A percentile compares a stretch with the other conserved stretches of the same genome.
phyloP scores from a whole-genome alignment of 306 rosid genomes.

The Quercus robur region DNA sequence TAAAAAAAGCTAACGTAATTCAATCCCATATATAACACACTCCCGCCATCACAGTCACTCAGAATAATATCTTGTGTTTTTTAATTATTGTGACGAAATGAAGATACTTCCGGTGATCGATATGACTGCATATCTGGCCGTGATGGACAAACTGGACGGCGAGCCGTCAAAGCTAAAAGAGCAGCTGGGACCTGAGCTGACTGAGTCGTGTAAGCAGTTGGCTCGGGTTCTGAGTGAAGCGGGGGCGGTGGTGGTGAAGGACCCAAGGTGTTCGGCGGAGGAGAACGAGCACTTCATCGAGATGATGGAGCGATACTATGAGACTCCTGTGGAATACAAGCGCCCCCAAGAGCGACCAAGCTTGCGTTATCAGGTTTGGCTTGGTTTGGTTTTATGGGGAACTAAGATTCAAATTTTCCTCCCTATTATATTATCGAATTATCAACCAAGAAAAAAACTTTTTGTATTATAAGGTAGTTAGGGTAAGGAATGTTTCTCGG shows the following conservation, averaged over 20 bases:
- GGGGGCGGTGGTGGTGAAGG: conserved; percentile 78
- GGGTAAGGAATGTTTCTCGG: too few relatives aligned
- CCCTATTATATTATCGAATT: too few relatives aligned
- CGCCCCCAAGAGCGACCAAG: conserved; percentile 71
- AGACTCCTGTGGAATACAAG: conserved; percentile 58
- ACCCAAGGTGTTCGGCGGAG: conserved; percentile 71
- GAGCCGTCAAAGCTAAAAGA: conserved; percentile 4
- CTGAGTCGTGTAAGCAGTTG: conserved; percentile 48
- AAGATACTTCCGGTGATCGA: conserved; percentile 66
- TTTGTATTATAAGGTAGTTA: too few relatives aligned
- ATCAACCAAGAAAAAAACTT: too few relatives aligned
- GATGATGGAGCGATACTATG: conserved; percentile 88
- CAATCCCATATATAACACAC: neutral
- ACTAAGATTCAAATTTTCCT: too few relatives aligned
- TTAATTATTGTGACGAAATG: conserved; percentile 22
- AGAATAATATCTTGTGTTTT: neutral
- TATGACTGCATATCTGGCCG: conserved; percentile 50
- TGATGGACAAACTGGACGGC: conserved; percentile 1
- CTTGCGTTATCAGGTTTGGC: conserved; percentile 80
- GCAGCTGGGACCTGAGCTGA: conserved; percentile 16
- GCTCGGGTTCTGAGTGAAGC: conserved; percentile 74
- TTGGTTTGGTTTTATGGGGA: too few relatives aligned
- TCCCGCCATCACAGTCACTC: conserved; percentile 22
- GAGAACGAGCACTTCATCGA: conserved; percentile 93
- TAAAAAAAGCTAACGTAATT: too few relatives aligned